Evolutionary conservation across 371 early-diverging fungal species (phyloP), one percentile per base, ranked within the genome.

Genomic region (Lichtheimia ramosa): DNA sequence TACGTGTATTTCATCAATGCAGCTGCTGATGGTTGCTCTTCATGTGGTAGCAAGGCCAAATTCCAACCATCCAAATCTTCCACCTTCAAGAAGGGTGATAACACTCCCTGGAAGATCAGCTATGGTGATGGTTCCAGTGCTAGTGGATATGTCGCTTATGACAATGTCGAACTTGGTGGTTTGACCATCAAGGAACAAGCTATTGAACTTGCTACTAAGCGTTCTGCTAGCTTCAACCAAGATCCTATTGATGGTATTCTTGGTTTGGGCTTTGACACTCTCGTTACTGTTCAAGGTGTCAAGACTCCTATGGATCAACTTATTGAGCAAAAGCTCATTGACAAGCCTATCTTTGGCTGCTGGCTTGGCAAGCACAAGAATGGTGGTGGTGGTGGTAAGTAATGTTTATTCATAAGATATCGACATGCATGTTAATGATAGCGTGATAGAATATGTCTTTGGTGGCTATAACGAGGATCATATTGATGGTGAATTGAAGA

Each of bases 41-140:
- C 23, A 13, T 68, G 64, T 34, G 50, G 58, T 27, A 34, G 14
- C 20, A 43, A 63, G 43, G 54, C 63, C 49, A 52, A 56, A 40
- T 70, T 52, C 48, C 52, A 71, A 28, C 55, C 71, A 2, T 50
- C 59, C 28, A 49, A 61, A 16, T 71, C 71, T 5, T 50, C 50
- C 16, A 65, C 71, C 48, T 74, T 61, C 55, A 43, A 62, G 27
- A 65, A 71, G 55, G 66, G 65, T 34, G 71, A 67, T 14, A 65
- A 63, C 0, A 58, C 68, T 6, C 46, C 46, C 3, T 75, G 79
- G 79, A 51, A 54, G 21, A 73, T 79, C 20, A 48, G 51, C 15
- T 79, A 76, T 41, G 80, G 77, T 39, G 80, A 79, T 59, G 80
- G 80, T 12, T 76, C 80, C 13, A 43, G 39, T 3, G 74, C 75